phyloP scores from a whole-genome alignment of 139 green algal genomes.

The Tetradesmus obliquus region DNA sequence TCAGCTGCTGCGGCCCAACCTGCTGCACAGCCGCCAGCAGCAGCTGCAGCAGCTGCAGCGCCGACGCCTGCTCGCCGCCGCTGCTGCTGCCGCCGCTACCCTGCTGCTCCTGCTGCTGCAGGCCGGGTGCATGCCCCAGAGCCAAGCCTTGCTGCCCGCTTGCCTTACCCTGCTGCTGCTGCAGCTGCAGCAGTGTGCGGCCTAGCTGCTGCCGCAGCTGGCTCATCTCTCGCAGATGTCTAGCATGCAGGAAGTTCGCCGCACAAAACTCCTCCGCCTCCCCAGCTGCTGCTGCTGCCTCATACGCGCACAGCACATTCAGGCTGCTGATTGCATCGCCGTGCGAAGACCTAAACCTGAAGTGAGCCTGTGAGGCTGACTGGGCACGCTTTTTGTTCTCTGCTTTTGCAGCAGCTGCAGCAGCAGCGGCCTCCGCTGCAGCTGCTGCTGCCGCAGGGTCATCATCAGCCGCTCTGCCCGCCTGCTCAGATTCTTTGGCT shows the following conservation, averaged over 20 bases:
- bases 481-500: conserved; percentile 2
- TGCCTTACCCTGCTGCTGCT: background rate
- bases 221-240: conserved; percentile 80
- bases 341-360: conserved; percentile 63
- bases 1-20: background rate
- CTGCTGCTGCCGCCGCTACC: conserved; percentile 8
- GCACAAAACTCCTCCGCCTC: conserved; percentile 61
- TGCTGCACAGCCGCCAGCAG: background rate
- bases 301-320: conserved; percentile 83
- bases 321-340: conserved; percentile 87
- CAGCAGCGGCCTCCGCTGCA: background rate
- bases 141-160: background rate
- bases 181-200: conserved; percentile 38
- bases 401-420: conserved; percentile 13
- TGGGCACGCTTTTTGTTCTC: conserved; percentile 13
- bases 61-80: background rate
- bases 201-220: conserved; percentile 64
- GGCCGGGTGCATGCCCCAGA: background rate
- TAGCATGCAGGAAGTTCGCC: conserved; percentile 74
- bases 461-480: conserved; percentile 31
- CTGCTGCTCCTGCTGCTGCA: conserved; percentile 31
- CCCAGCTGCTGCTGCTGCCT: conserved; percentile 57
- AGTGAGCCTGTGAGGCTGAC: conserved; percentile 68
- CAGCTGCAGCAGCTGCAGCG: conserved; percentile 35
- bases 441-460: conserved; percentile 29